phyloP scores from a whole-genome alignment of 345 rosid species.

The Mangifera indica region DNA sequence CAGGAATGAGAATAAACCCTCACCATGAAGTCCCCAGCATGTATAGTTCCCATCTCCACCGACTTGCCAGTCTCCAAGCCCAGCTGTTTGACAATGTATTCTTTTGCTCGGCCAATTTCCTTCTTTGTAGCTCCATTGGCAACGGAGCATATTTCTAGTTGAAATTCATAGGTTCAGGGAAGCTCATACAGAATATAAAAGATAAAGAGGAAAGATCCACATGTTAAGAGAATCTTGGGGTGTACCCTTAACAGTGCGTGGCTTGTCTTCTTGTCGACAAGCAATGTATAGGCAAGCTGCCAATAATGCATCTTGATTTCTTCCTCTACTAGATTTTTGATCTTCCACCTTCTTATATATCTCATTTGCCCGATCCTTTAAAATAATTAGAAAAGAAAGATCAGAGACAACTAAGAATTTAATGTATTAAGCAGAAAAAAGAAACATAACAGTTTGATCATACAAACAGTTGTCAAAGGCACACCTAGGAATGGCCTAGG shows the following conservation, averaged over 20 bases:
- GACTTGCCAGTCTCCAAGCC: constrained; percentile 93
- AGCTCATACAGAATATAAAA: constrained; percentile 53
- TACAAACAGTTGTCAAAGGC: too few relatives aligned
- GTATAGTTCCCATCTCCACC: constrained; percentile 94
- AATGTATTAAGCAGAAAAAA: constrained; percentile 4
- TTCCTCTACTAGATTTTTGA: constrained; percentile 98
- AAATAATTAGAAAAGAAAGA: constrained; percentile 15
- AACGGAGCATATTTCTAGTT: constrained; percentile 94
- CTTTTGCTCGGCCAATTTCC: constrained; percentile 99
- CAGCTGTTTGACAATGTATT: constrained; percentile 93
- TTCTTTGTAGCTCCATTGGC: constrained; percentile 99
- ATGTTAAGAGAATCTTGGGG: constrained; percentile 55
- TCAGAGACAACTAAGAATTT: constrained; percentile 7
- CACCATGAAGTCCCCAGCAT: constrained; percentile 99
- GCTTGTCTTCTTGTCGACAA: constrained; percentile 97
- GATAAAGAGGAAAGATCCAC: constrained; percentile 55
- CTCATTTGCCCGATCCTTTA: constrained; percentile 98
- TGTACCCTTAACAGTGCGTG: constrained; percentile 98
- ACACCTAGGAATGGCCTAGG: too few relatives aligned
- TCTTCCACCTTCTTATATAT: constrained; percentile 94
- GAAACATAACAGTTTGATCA: background rate
- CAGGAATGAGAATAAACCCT: constrained; percentile 15
- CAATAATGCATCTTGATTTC: constrained; percentile 96
- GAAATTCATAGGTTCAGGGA: constrained; percentile 58
- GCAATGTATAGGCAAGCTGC: constrained; percentile 99